Base-by-base conservation (phyloP, 163 green algal species). In the Volvox carteri region DNA sequence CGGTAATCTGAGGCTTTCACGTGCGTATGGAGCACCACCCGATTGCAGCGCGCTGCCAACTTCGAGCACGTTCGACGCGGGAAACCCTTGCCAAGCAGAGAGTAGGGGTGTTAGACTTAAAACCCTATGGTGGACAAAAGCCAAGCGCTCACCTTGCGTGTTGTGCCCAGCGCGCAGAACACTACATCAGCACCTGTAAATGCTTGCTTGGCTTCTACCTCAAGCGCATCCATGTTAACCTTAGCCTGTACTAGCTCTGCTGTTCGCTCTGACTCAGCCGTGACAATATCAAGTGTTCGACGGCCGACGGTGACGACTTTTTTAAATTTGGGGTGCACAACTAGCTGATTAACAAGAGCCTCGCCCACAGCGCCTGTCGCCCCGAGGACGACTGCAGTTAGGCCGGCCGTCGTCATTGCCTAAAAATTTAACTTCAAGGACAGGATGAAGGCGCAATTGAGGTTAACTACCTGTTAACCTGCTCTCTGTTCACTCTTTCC, bases 111-210 rank as follows among this genome's bases (percentile, higher is more conserved):
- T n/a, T n/a, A n/a, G n/a, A n/a, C n/a, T n/a, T n/a, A n/a, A n/a
- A n/a, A n/a, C n/a, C n/a, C n/a, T n/a, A n/a, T n/a, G n/a, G n/a
- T n/a, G n/a, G n/a, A n/a, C n/a, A 7, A 65, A 23, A 65, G 8
- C 54, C 54, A 65, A 7, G 56, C 62, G 62, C 65, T 33, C 33
- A 83, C 33, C 75, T 84, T 84, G 19, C 95, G 91, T 18, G 94
- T 97, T 19, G 95, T 97, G 33, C 95, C 95, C 37, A 97, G 89
- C 11, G 92, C 88, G 77, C 93, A 96, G 79, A 97, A 97, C 5
- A 95, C 91, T 0, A 91, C 86, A 78, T 95, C 88, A 0, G 91
- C 95, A 18, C 92, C 89, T 41, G 30, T 42, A 25, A 88, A 86
- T 0, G 78, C 76, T 0, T 79, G 33, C 6, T 28, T 30, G 0